Evolutionary conservation across 2,329 filamentous ascomycete genomes (phyloP), one percentile per base, ranked within the genome.

Genomic region (Pezicula carpinea): DNA sequence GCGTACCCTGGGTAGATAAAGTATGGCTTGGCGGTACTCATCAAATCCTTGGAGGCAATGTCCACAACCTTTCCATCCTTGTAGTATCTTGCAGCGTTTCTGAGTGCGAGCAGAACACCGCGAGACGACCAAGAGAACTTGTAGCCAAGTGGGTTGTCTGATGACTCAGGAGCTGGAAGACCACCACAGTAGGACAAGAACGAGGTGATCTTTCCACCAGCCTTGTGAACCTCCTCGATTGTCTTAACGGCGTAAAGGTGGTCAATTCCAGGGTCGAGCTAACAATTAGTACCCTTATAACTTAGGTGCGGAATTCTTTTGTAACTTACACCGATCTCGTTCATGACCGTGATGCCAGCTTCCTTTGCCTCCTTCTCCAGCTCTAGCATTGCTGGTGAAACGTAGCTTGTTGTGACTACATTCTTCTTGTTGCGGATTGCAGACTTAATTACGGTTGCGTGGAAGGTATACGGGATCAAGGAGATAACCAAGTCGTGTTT

Each of bases 281-380:
- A n/a, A n/a, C n/a, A n/a, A n/a, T n/a, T n/a, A n/a, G n/a, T n/a
- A n/a, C n/a, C n/a, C n/a, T n/a, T n/a, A n/a, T n/a, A n/a, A n/a
- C n/a, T n/a, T n/a, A n/a, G n/a, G n/a, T n/a, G n/a, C n/a, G n/a
- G n/a, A n/a, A n/a, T n/a, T n/a, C n/a, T n/a, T n/a, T n/a, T n/a
- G n/a, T n/a, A n/a, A n/a, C n/a, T n/a, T n/a, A n/a, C n/a, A 53
- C 89, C 89, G 64, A 95, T 95, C 79, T 97, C 92, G 72, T 97
- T 96, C 87, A 96, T 91, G 65, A 96, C 91, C 10, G 89, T 95
- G 65, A 96, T 96, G 52, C 90, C 91, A 15, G 92, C 92, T 53
- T 85, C 87, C 77, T 96, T 95, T 66, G 79, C 82, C 59, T 85
- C 74, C 60, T 83, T 75, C 62, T 96, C 86, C 43, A 97, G 82